A percentile compares a stretch with the other conserved stretches of the same genome.
phyloP scores from a whole-genome alignment of 257 asterid species.

The Solanum piurae region DNA sequence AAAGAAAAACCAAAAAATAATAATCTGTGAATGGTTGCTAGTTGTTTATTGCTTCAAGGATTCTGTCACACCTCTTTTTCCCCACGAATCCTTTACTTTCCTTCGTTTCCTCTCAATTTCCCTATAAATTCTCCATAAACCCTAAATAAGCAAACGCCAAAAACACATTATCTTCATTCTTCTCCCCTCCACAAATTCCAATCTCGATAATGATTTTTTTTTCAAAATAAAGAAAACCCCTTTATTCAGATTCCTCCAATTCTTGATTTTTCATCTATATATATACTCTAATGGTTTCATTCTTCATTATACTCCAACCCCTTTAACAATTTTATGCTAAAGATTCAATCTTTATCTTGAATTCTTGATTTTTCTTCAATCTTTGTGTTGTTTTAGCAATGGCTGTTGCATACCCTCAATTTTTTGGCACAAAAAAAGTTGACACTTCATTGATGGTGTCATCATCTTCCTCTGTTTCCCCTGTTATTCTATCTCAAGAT shows the following conservation, averaged over 20 bases:
- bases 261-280: not conserved
- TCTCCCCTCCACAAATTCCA: not conserved
- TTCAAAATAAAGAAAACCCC: not conserved
- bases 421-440: conserved; percentile 13
- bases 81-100: not conserved
- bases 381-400: conserved; percentile 4
- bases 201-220: not conserved
- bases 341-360: not conserved
- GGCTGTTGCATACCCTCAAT: conserved; percentile 49
- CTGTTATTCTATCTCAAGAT: conserved; percentile 15
- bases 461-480: conserved; percentile 13
- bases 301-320: not conserved
- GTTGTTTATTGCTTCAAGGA: not conserved
- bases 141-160: not conserved
- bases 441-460: conserved; percentile 23
- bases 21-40: not conserved
- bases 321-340: not conserved
- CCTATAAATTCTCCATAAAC: not conserved
- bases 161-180: not conserved
- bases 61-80: not conserved
- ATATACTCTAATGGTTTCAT: not conserved
- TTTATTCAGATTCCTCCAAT: not conserved
- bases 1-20: not conserved
- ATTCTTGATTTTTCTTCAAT: not conserved
- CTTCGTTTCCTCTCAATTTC: not conserved